Conservation (phyloP, 2,329 filamentous ascomycete species). For the Capronia americana region DNA sequence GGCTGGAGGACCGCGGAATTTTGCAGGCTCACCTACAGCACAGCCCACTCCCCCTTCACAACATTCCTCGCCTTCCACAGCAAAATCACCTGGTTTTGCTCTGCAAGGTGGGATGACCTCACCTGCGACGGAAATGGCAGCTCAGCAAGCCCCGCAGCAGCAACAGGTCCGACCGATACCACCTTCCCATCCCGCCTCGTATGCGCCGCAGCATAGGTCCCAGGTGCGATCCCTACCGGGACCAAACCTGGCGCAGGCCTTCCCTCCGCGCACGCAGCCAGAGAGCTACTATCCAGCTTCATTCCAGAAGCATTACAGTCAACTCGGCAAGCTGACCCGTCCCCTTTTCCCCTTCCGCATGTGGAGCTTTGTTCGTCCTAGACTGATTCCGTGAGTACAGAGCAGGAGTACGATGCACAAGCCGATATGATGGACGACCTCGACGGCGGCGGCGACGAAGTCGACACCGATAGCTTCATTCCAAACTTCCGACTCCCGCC, state of each 20-base stretch:
- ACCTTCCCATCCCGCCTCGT: constrained; percentile 47
- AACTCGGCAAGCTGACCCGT: constrained; percentile 82
- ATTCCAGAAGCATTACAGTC: constrained; percentile 93
- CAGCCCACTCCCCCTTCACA: constrained; percentile 86
- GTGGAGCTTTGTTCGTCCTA: constrained; percentile 71
- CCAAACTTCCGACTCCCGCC: constrained; percentile 53
- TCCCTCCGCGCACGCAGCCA: constrained; percentile 48
- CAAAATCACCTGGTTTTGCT: constrained; percentile 67
- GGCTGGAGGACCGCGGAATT: constrained; percentile 34
- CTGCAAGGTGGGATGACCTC: constrained; percentile 68
- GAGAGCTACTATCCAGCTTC: constrained; percentile 78
- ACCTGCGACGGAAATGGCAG: constrained; percentile 62
- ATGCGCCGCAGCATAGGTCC: constrained; percentile 46
- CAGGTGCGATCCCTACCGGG: constrained; percentile 45
- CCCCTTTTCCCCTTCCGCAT: constrained; percentile 51
- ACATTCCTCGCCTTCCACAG: constrained; percentile 68
- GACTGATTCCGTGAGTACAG: constrained; percentile 73
- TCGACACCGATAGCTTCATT: constrained; percentile 72
- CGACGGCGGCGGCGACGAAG: constrained; percentile 65
- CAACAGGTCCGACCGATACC: constrained; percentile 56
- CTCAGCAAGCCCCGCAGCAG: constrained; percentile 56
- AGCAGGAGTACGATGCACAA: constrained; percentile 95
- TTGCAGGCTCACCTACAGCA: constrained; percentile 39
- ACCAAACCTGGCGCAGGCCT: constrained; percentile 44
- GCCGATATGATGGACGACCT: constrained; percentile 86